These are phyloP conservation scores for Xylaria arbuscula DNA, from an alignment of 2,329 filamentous ascomycete species.

Conservation along the genomic window DNA sequence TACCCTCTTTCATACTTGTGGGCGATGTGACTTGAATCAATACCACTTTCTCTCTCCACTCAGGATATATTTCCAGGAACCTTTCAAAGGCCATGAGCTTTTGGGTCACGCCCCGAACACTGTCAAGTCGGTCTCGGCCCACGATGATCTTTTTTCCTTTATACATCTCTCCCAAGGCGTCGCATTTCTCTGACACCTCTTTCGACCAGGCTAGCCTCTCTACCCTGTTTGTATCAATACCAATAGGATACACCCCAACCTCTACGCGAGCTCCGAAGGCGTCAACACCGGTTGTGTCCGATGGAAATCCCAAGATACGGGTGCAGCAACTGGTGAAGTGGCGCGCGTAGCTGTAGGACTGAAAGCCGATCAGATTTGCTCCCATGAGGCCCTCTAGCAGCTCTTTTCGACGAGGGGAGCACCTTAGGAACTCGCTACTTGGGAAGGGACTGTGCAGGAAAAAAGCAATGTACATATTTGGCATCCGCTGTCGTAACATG, in stretches of 20 bases:
- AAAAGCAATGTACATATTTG: slow-evolving; percentile 93
- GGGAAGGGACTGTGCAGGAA: slow-evolving; percentile 95
- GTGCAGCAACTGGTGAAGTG: slow-evolving; percentile 97
- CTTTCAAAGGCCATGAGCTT: slow-evolving; percentile 94
- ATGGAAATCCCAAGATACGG: slow-evolving; percentile 88
- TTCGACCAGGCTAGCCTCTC: slow-evolving; percentile 79
- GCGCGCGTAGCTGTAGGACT: slow-evolving; percentile 93
- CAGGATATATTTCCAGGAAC: slow-evolving; percentile 88
- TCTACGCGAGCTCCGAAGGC: slow-evolving; percentile 89
- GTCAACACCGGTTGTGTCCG: slow-evolving; percentile 85
- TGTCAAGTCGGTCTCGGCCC: slow-evolving; percentile 92
- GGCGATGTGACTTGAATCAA: slow-evolving; percentile 95
- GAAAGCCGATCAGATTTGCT: slow-evolving; percentile 93
- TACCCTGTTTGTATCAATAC: slow-evolving; percentile 87
- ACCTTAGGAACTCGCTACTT: slow-evolving; percentile 94
- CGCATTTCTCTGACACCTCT: slow-evolving; percentile 76
- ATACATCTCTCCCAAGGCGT: slow-evolving; percentile 79
- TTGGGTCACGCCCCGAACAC: slow-evolving; percentile 91
- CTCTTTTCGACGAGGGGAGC: slow-evolving; percentile 87
- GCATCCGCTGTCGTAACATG: slow-evolving; percentile 85
- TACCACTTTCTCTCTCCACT: slow-evolving; percentile 92
- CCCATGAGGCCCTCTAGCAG: slow-evolving; percentile 90
- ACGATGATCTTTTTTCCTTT: slow-evolving; percentile 95
- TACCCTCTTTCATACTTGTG: slow-evolving; percentile 80
- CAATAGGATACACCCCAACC: slow-evolving; percentile 93